These are phyloP conservation scores for Somion occarium DNA, from an alignment of 1,284 basidiomycete genomes.

Conservation along the genomic window DNA sequence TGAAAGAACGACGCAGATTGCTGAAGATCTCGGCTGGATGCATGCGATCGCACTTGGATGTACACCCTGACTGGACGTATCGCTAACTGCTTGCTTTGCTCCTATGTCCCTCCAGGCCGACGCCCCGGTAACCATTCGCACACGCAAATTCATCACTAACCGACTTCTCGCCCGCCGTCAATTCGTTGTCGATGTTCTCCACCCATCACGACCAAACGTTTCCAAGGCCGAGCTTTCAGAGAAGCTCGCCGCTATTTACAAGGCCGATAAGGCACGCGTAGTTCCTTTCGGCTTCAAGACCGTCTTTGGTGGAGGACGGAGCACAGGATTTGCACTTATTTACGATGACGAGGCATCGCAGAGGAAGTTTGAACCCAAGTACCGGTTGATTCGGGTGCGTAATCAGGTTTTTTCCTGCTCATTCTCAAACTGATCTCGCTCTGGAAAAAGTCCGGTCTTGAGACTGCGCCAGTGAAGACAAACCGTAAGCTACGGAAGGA, in stretches of 20 bases:
- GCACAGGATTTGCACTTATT: conserved; percentile 96
- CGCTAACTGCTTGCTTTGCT: conserved; percentile 4
- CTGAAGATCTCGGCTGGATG: conserved; percentile 30
- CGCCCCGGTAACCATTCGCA: conserved; percentile 95
- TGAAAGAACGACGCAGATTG: conserved; percentile 12
- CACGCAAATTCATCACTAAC: conserved; percentile 99
- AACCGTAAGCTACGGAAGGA: conserved; percentile 99
- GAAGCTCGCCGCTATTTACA: conserved; percentile 83
- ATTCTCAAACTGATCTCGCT: conserved; percentile 10
- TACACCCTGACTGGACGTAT: conserved; percentile 16
- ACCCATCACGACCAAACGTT: conserved; percentile 94
- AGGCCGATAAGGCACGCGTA: conserved; percentile 73
- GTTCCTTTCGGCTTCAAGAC: conserved; percentile 84
- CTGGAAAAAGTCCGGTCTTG: conserved; percentile 69
- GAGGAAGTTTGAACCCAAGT: conserved; percentile 96
- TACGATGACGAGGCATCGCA: conserved; percentile 96
- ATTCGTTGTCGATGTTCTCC: conserved; percentile 93
- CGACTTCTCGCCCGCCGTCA: conserved; percentile 91
- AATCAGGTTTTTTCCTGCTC: conserved; percentile 1
- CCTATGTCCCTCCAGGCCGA: conserved; percentile 52
- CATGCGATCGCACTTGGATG: conserved; percentile 26
- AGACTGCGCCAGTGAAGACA: conserved; percentile 83
- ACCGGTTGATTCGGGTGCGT: conserved; percentile 92
- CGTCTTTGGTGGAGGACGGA: conserved; percentile 97
- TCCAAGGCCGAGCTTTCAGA: conserved; percentile 91